phyloP scores from a whole-genome alignment of 768 basidiomycete genomes.

The Amanita pallidorosea region DNA sequence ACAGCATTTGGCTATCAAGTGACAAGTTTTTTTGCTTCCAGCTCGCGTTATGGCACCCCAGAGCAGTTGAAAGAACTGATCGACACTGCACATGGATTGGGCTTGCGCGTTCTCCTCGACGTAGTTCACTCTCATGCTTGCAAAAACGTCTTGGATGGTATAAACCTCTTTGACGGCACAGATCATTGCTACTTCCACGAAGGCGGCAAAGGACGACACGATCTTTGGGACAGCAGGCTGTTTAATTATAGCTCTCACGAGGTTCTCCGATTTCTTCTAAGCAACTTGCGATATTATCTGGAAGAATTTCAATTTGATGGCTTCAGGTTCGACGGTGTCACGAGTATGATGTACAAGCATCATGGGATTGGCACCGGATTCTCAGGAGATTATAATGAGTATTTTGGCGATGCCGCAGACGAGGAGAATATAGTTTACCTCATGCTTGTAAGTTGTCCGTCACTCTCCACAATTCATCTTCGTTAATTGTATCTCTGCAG shows the following conservation, averaged over 20 bases:
- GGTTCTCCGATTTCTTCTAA: constrained; percentile 88
- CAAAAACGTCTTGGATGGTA: constrained; percentile 93
- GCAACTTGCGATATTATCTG: constrained; percentile 91
- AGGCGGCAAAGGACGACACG: constrained; percentile 82
- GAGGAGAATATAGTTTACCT: constrained; percentile 88
- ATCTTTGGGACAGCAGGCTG: constrained; percentile 94
- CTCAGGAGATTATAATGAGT: constrained; percentile 97
- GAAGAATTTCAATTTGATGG: constrained; percentile 96
- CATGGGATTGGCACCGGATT: constrained; percentile 98
- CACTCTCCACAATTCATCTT: background rate
- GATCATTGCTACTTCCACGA: constrained; percentile 98
- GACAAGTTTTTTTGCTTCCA: constrained; percentile 93
- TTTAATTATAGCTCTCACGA: constrained; percentile 97
- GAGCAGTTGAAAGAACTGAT: constrained; percentile 94
- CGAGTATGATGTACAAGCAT: constrained; percentile 98
- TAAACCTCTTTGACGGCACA: constrained; percentile 95
- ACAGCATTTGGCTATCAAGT: constrained; percentile 97
- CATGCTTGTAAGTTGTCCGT: constrained; percentile 68
- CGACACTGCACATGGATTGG: constrained; percentile 91
- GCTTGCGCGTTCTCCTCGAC: constrained; percentile 87
- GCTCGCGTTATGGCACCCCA: constrained; percentile 91
- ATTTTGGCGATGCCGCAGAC: constrained; percentile 82
- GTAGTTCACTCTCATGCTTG: constrained; percentile 97
- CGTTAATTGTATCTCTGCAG: constrained; percentile 27
- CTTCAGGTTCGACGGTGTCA: constrained; percentile 97